Base-by-base conservation (phyloP, 306 rosid genomes). In the Vigna unguiculata region DNA sequence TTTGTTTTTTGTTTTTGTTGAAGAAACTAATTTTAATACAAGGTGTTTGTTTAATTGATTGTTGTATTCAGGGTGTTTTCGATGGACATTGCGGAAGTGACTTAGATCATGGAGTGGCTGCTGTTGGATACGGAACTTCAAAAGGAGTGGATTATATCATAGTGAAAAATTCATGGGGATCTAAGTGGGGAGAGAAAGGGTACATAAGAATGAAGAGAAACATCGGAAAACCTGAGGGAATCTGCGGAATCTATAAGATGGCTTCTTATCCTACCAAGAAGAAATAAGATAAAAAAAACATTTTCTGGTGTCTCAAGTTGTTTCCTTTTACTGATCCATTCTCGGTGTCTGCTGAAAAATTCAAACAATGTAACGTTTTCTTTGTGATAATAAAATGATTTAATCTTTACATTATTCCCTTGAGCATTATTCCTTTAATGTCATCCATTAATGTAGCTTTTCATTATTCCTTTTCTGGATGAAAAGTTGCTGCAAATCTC, bases 181-280 rank as follows among this genome's bases (percentile, higher is more conserved):
- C 89, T n/a, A 88, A 87, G 74, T 92, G 99, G 97, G 97, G 99
- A 72, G 97, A 95, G 80, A 92, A 87, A 67, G 99, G 97, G 0
- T 92, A 84, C 75, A 87, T 92, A 41, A 85, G 96, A 72, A 88
- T 95, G 93, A 89, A 67, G 87, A 88, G 96, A 41, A 90, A 83
- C 82, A 89, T 67, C 0, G 96, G 91, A 55, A 92, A 95, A 32
- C 74, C 96, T 0, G 91, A 95, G 75, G 99, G 98, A 1, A 76
- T 91, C 3, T 92, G 99, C 25, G 98, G 98, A 51, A 81, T 96
- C 72, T 72, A 92, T 88, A 90, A 87, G 84, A 88, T 92, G 96
- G 92, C 96, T 77, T 95, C 99, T 64, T 92, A 85, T 89, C 97
- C 96, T 38, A 89, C 96, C 69, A 95, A 92, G 83, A 87, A 81